Conservation (phyloP, 2,329 filamentous ascomycete species). For the Aspergillus latus region DNA sequence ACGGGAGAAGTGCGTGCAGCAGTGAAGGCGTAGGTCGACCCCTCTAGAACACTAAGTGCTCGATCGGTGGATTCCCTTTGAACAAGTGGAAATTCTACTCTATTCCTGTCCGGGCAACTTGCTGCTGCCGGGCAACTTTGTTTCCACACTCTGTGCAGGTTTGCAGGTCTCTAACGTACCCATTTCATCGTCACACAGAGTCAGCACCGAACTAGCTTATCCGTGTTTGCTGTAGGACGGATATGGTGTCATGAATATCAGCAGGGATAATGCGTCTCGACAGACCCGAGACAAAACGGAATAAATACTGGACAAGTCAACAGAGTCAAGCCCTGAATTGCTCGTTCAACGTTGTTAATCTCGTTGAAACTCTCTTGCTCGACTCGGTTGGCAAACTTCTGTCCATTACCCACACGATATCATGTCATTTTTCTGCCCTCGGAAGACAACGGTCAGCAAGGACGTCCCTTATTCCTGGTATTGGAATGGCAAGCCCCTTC, state of each 20-base stretch:
- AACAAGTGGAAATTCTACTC: background rate
- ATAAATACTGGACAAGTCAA: conserved; percentile 8
- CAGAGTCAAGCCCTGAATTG: background rate
- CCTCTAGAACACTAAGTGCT: background rate
- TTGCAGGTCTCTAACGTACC: background rate
- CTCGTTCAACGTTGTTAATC: no score
- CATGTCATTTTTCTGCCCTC: conserved; percentile 10
- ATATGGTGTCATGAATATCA: background rate
- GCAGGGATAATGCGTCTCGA: background rate
- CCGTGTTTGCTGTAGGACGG: conserved; percentile 8
- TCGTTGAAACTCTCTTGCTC: background rate
- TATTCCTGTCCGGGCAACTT: background rate
- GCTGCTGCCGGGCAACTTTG: background rate
- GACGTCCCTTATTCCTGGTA: conserved; percentile 26
- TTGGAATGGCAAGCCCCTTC: conserved; percentile 25
- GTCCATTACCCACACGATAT: background rate
- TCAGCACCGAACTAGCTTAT: conserved; percentile 1
- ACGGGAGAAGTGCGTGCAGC: background rate
- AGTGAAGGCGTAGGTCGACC: background rate
- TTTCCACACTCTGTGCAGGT: background rate
- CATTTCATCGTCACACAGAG: background rate
- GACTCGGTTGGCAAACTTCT: background rate
- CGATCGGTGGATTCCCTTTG: background rate
- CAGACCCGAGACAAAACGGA: background rate
- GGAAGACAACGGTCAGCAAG: background rate